A percentile compares a stretch with the other conserved stretches of the same genome.
Conservation (phyloP, 208 protist genomes). For the Acanthamoeba royreba region DNA sequence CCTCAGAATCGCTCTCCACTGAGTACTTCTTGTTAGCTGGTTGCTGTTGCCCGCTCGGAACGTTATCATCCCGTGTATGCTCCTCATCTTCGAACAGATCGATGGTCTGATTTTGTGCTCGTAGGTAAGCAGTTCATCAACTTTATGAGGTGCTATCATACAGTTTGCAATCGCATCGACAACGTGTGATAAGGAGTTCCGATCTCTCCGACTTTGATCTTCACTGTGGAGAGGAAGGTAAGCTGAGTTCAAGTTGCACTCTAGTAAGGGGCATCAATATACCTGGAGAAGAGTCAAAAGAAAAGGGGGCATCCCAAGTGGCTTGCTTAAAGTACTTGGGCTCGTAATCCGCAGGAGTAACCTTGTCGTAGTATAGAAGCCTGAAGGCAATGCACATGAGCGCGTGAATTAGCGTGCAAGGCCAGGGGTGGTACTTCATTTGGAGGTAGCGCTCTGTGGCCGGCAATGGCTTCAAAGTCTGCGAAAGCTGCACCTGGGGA, state of each 20-base stretch:
- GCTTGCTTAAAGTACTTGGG: constrained; percentile 41
- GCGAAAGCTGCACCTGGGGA: neutral
- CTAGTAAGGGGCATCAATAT: neutral
- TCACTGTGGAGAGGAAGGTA: neutral
- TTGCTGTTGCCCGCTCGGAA: neutral
- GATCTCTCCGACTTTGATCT: constrained; percentile 23
- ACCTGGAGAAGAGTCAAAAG: constrained; percentile 9
- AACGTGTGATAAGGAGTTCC: neutral
- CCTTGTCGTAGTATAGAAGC: constrained; percentile 13
- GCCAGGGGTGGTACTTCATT: constrained; percentile 1
- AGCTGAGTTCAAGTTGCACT: neutral
- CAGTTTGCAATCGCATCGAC: constrained; percentile 1
- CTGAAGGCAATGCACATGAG: neutral
- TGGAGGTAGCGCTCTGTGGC: constrained; percentile 11
- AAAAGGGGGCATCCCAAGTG: constrained; percentile 21
- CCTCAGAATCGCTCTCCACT: neutral
- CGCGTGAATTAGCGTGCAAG: neutral
- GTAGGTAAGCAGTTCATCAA: neutral
- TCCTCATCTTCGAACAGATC: constrained; percentile 23
- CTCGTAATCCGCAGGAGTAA: neutral
- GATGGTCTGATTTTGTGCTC: neutral
- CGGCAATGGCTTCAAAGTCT: neutral
- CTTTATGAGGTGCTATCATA: neutral
- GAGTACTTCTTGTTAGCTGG: neutral
- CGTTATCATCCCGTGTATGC: neutral